These are phyloP conservation scores for Pichia sp. DNA, from an alignment of 1,139 yeast species.

Conservation along the genomic window DNA sequence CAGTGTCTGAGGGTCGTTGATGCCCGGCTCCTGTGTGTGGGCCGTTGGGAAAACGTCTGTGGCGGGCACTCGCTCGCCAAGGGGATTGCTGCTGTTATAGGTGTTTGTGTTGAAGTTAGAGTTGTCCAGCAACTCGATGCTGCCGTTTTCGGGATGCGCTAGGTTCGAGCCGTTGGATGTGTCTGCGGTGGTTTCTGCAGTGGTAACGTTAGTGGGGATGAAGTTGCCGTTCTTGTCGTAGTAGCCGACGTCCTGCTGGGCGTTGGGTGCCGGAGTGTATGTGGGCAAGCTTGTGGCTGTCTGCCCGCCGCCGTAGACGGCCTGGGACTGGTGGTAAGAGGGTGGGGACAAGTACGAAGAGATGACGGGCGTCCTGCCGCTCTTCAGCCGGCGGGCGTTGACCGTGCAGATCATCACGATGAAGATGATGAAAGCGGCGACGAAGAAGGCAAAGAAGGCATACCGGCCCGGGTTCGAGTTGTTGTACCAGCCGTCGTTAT, in stretches of 20 bases:
- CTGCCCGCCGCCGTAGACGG: slow-evolving; percentile 45
- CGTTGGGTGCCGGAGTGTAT: slow-evolving; percentile 61
- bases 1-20: slow-evolving; percentile 3
- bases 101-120: not conserved
- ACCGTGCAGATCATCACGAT: slow-evolving; percentile 51
- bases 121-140: not conserved
- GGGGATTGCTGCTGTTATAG: not conserved
- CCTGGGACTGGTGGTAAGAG: slow-evolving; percentile 69
- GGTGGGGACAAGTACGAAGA: slow-evolving; percentile 95
- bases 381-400: slow-evolving; percentile 53
- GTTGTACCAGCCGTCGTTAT: slow-evolving; percentile 6
- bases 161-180: not conserved
- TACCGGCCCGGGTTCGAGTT: slow-evolving; percentile 34
- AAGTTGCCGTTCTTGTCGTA: slow-evolving; percentile 67
- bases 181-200: not conserved
- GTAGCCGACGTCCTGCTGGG: slow-evolving; percentile 68
- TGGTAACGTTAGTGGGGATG: slow-evolving; percentile 31
- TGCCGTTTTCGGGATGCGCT: not conserved
- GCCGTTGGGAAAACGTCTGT: not conserved
- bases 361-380: slow-evolving; percentile 66
- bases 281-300: slow-evolving; percentile 56
- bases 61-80: not conserved
- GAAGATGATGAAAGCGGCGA: slow-evolving; percentile 45
- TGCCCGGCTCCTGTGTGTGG: not conserved
- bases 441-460: slow-evolving; percentile 54